phyloP scores from a whole-genome alignment of 2,329 filamentous ascomycete genomes.

The Bipolaris sorokiniana region DNA sequence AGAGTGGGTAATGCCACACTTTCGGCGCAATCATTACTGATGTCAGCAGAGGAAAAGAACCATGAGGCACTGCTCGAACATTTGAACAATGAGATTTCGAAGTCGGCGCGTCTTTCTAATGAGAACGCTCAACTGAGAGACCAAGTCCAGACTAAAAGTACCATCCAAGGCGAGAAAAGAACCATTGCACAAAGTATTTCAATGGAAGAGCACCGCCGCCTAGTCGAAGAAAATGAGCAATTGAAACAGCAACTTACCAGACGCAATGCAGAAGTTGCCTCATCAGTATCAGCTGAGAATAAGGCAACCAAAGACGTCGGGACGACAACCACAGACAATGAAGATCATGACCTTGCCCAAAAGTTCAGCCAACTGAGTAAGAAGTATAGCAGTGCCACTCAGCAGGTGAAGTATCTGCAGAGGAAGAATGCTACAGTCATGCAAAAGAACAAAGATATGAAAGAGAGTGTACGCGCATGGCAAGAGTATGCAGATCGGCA shows the following conservation, averaged over 20 bases:
- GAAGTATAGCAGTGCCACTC: constrained; percentile 34
- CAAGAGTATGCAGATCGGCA: constrained; percentile 46
- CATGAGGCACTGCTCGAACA: constrained; percentile 34
- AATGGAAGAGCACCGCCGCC: constrained; percentile 6
- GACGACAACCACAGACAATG: constrained; percentile 19
- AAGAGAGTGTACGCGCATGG: constrained; percentile 49
- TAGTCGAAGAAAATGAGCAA: constrained; percentile 20
- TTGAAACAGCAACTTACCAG: constrained; percentile 10
- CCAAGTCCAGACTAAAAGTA: neutral
- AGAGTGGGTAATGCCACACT: constrained; percentile 26
- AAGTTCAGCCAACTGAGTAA: constrained; percentile 44
- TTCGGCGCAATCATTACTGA: constrained; percentile 6
- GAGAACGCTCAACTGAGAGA: constrained; percentile 25
- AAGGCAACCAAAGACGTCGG: neutral
- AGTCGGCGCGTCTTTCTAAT: constrained; percentile 32
- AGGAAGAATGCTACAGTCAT: constrained; percentile 43
- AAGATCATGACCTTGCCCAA: constrained; percentile 36
- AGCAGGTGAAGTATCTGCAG: constrained; percentile 42
- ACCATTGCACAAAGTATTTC: neutral
- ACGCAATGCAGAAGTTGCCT: constrained; percentile 1
- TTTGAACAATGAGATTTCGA: constrained; percentile 35
- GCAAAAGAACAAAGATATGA: constrained; percentile 49
- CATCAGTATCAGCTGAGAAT: neutral
- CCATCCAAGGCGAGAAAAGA: neutral
- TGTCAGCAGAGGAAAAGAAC: constrained; percentile 36